phyloP scores from a whole-genome alignment of 2,329 filamentous ascomycete species.

The Penicillium decumbens region DNA sequence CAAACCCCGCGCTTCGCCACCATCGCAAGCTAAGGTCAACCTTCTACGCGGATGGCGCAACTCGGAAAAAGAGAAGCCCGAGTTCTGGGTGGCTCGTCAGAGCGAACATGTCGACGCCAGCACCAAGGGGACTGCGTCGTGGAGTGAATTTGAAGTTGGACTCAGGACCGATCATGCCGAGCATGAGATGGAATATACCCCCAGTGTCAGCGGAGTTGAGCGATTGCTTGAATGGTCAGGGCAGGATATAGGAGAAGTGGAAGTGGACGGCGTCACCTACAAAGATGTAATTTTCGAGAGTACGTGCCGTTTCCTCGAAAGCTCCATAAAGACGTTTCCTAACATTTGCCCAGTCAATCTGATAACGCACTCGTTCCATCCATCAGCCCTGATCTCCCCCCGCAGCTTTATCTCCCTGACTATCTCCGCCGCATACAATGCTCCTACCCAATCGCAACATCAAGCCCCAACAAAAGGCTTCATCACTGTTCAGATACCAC shows the following conservation, averaged over 20 bases:
- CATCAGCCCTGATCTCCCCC: constrained; percentile 28
- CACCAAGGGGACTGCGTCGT: constrained; percentile 34
- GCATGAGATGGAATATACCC: constrained; percentile 42
- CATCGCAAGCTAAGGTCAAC: constrained; percentile 29
- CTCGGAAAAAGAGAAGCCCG: constrained; percentile 13
- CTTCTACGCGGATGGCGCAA: constrained; percentile 21
- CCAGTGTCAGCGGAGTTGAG: constrained; percentile 31
- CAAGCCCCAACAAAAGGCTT: constrained; percentile 21
- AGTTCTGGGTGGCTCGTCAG: constrained; percentile 42
- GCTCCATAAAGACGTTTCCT: not conserved
- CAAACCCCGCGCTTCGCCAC: constrained; percentile 27
- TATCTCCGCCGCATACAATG: constrained; percentile 28
- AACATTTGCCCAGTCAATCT: constrained; percentile 27
- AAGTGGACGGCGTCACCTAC: constrained; percentile 8
- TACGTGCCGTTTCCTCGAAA: constrained; percentile 8
- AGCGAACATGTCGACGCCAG: constrained; percentile 33
- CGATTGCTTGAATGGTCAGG: constrained; percentile 28
- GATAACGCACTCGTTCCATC: constrained; percentile 37
- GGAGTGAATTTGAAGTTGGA: constrained; percentile 37
- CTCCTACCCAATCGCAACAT: constrained; percentile 20
- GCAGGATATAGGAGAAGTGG: constrained; percentile 11
- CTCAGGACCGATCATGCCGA: constrained; percentile 37
- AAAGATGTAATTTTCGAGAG: constrained; percentile 27
- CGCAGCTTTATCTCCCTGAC: constrained; percentile 33
- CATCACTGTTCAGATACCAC: constrained; percentile 34